Evolutionary conservation across 768 basidiomycete species (phyloP).

Genomic region (Lentinula boryana): DNA sequence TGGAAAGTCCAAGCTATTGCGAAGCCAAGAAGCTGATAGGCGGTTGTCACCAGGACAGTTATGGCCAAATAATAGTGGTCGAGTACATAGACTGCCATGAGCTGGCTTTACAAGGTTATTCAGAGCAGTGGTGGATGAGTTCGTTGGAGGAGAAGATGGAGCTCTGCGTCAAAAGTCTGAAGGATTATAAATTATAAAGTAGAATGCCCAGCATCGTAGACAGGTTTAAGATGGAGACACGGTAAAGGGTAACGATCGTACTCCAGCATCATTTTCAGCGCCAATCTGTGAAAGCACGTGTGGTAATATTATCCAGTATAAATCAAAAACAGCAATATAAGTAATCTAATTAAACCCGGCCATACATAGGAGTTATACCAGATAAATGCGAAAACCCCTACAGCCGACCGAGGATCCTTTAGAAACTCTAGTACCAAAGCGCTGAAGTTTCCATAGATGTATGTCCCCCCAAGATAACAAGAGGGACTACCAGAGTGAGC

Average conservation of each 20-base stretch:
- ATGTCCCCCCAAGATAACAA: no score
- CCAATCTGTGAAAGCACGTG: no score
- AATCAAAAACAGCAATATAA: no score
- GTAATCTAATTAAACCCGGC: no score
- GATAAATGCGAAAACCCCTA: no score
- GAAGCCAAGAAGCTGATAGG: conserved; percentile 57
- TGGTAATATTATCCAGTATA: no score
- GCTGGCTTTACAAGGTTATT: neutral
- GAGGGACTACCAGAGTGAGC: neutral
- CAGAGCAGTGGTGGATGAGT: neutral
- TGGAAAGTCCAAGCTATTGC: conserved; percentile 62
- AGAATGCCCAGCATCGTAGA: neutral
- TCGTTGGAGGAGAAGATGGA: neutral
- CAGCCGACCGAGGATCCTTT: no score
- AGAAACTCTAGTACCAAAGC: neutral
- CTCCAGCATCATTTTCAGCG: no score
- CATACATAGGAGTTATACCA: no score
- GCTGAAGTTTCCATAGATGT: neutral
- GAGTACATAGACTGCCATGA: conserved; percentile 22
- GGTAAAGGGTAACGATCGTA: neutral
- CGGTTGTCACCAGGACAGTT: conserved; percentile 29
- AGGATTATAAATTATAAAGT: neutral
- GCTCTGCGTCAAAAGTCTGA: neutral
- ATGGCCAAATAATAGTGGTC: conserved; percentile 31
- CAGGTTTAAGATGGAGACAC: neutral